These are phyloP conservation scores for Calonectria leucothoes DNA, from an alignment of 2,329 filamentous ascomycete genomes.

Conservation along the genomic window DNA sequence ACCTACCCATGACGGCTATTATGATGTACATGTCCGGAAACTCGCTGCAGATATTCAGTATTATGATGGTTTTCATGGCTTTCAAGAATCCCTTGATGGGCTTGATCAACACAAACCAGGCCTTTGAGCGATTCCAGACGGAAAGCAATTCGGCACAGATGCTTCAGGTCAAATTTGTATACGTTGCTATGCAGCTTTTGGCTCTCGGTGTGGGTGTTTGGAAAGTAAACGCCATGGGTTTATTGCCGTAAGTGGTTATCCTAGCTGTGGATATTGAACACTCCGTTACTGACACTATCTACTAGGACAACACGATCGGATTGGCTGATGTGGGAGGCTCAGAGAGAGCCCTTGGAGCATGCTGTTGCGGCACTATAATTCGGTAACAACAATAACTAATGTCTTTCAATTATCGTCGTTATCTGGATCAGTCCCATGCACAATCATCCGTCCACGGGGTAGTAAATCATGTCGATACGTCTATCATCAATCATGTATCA, in stretches of 20 bases:
- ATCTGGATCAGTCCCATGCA: not conserved
- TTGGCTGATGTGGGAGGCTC: constrained; percentile 95
- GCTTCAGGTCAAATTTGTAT: constrained; percentile 86
- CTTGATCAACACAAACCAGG: constrained; percentile 82
- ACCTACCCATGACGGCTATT: constrained; percentile 96
- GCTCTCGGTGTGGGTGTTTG: constrained; percentile 89
- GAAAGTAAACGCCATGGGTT: constrained; percentile 97
- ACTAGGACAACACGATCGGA: constrained; percentile 91
- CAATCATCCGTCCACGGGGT: not conserved
- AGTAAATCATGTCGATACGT: not conserved
- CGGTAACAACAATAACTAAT: constrained; percentile 16
- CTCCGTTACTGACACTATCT: constrained; percentile 17
- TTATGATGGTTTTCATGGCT: constrained; percentile 99
- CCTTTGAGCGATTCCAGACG: constrained; percentile 93
- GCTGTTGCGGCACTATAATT: constrained; percentile 71
- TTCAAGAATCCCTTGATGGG: constrained; percentile 97
- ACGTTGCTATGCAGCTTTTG: constrained; percentile 86
- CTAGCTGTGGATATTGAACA: not conserved
- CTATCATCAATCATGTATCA: not conserved
- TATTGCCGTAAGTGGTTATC: constrained; percentile 78
- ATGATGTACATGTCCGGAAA: constrained; percentile 99
- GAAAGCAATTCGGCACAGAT: constrained; percentile 80
- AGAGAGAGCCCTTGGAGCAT: constrained; percentile 75
- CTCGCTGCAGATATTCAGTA: constrained; percentile 97
- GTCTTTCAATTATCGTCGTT: not conserved